Evolutionary conservation across 768 basidiomycete genomes (phyloP).

Genomic region (Pleurotus salmoneostramineus): DNA sequence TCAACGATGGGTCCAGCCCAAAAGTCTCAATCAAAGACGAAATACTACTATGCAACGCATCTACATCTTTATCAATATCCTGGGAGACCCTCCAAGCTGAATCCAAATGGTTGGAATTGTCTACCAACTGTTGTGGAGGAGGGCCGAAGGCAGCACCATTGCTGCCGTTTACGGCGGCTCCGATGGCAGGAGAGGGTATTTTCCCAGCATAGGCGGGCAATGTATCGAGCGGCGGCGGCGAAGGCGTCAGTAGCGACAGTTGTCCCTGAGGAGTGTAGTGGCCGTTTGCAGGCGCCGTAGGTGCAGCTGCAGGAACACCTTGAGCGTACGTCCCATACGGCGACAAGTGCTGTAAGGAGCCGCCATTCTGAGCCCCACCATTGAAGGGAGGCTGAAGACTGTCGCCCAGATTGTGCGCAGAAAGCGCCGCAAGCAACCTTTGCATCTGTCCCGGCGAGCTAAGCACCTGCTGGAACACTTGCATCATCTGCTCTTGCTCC

Average conservation of each 20-base stretch:
- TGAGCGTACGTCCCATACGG: neutral
- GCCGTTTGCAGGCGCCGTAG: neutral
- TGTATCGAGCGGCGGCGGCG: slow-evolving; percentile 19
- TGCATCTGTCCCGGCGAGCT: slow-evolving; percentile 50
- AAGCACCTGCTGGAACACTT: slow-evolving; percentile 46
- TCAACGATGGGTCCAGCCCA: slow-evolving; percentile 51
- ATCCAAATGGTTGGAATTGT: slow-evolving; percentile 33
- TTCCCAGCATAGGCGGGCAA: too few species aligned
- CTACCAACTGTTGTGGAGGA: slow-evolving; percentile 19
- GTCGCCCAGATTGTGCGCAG: slow-evolving; percentile 27
- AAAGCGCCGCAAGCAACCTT: slow-evolving; percentile 46
- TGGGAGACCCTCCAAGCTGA: slow-evolving; percentile 55
- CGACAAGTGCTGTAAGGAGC: neutral
- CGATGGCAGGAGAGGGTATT: slow-evolving; percentile 14
- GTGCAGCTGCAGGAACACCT: neutral
- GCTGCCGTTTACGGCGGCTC: slow-evolving; percentile 10
- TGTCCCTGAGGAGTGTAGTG: slow-evolving; percentile 1
- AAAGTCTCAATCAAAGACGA: slow-evolving; percentile 69
- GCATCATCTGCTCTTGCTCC: slow-evolving; percentile 30
- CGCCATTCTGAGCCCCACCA: slow-evolving; percentile 7
- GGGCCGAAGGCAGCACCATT: slow-evolving; percentile 26
- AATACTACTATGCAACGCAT: slow-evolving; percentile 63
- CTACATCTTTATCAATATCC: slow-evolving; percentile 72
- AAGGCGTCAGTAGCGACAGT: slow-evolving; percentile 14
- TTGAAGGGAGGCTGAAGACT: slow-evolving; percentile 12